Evolutionary conservation across 202 grass and related monocot genomes (phyloP).

Genomic region (Zizania palustris): DNA sequence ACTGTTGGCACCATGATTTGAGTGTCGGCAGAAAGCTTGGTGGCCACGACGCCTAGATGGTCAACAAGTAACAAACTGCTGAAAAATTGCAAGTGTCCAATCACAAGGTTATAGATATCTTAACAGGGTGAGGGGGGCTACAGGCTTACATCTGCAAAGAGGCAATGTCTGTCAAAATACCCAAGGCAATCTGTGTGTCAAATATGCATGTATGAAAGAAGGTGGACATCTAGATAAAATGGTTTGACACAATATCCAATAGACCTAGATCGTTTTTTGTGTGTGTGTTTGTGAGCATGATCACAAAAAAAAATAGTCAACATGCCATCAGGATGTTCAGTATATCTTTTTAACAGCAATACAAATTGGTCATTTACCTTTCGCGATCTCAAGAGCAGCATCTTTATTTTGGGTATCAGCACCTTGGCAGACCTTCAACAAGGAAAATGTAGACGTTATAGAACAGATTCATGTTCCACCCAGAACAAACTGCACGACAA

Average conservation of each 20-base stretch:
- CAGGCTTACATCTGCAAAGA: neutral
- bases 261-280: neutral
- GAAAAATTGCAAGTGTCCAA: neutral
- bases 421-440: slow-evolving; percentile 44
- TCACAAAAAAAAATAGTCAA: neutral
- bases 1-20: too few species aligned
- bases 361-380: slow-evolving; percentile 40
- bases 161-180: neutral
- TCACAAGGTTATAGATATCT: neutral
- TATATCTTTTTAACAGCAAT: slow-evolving; percentile 6
- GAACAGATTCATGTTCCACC: slow-evolving; percentile 8
- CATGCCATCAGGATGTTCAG: neutral
- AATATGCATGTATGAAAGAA: slow-evolving; percentile 1
- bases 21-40: too few species aligned
- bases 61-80: neutral
- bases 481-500: slow-evolving; percentile 1
- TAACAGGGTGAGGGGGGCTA: neutral
- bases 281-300: neutral
- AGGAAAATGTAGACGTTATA: slow-evolving; percentile 27
- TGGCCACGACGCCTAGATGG: too few species aligned
- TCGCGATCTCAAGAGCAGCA: slow-evolving; percentile 38
- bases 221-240: too few species aligned
- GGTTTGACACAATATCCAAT: neutral
- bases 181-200: slow-evolving; percentile 2
- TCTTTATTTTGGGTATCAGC: slow-evolving; percentile 34